These are phyloP conservation scores for Suillus paluster DNA, from an alignment of 768 basidiomycete genomes.

Conservation along the genomic window DNA sequence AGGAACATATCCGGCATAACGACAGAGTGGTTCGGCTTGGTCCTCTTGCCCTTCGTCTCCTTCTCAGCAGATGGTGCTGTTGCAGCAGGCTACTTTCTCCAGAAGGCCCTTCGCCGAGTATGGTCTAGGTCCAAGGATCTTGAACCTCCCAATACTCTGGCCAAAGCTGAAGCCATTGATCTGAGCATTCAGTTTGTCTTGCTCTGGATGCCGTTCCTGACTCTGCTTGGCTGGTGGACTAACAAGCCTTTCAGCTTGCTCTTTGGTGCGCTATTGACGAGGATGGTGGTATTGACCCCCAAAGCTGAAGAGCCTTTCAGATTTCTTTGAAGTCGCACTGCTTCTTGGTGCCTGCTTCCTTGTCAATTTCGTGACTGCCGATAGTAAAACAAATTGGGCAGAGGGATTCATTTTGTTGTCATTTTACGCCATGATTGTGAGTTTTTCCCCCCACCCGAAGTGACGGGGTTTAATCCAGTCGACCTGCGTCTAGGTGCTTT, in stretches of 20 bases:
- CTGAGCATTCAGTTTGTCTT: conserved; percentile 77
- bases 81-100: conserved; percentile 56
- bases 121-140: conserved; percentile 27
- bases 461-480: not conserved
- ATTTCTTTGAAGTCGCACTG: conserved; percentile 69
- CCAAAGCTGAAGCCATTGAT: conserved; percentile 73
- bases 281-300: not conserved
- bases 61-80: conserved; percentile 74
- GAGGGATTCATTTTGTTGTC: conserved; percentile 70
- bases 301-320: conserved; percentile 36
- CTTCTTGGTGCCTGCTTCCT: conserved; percentile 72
- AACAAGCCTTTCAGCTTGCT: conserved; percentile 62
- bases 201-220: conserved; percentile 79
- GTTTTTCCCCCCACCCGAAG: conserved; percentile 21
- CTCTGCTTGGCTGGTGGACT: conserved; percentile 71
- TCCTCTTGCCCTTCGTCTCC: conserved; percentile 73
- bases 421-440: conserved; percentile 70
- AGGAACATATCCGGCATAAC: conserved; percentile 46
- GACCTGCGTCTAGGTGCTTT: conserved; percentile 49
- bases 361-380: conserved; percentile 81
- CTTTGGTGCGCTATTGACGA: conserved; percentile 55
- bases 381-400: conserved; percentile 80
- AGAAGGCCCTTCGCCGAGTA: not conserved
- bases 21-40: conserved; percentile 71
- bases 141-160: conserved; percentile 56